These are phyloP conservation scores for Histomonas meleagridis DNA, from an alignment of 208 protist species.

Conservation along the genomic window DNA sequence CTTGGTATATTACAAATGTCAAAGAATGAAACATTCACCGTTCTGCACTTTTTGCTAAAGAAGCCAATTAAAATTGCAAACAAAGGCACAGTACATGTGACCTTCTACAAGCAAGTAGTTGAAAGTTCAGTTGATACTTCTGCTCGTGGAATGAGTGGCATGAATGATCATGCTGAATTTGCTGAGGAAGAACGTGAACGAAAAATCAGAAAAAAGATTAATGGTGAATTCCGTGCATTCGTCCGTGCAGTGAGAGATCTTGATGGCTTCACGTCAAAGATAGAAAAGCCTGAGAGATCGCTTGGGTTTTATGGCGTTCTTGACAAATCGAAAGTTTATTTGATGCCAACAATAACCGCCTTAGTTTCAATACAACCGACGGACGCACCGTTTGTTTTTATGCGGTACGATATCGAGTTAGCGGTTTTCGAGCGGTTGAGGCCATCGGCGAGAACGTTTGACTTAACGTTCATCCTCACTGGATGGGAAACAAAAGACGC, in stretches of 20 bases:
- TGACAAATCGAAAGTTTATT: background rate
- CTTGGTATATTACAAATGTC: background rate
- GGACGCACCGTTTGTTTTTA: background rate
- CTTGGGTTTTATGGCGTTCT: background rate
- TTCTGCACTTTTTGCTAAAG: background rate
- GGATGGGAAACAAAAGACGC: background rate
- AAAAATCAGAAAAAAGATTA: background rate
- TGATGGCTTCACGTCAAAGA: no score
- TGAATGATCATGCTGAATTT: constrained; percentile 22
- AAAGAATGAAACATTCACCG: background rate
- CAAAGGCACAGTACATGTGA: background rate
- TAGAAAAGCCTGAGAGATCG: background rate
- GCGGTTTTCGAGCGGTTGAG: background rate
- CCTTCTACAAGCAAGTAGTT: background rate
- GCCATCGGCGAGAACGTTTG: background rate
- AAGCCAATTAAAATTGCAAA: background rate
- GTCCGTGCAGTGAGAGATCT: background rate
- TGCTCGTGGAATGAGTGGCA: background rate
- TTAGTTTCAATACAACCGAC: background rate
- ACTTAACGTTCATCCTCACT: background rate
- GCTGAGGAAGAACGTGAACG: background rate
- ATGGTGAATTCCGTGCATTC: background rate
- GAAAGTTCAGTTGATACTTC: background rate
- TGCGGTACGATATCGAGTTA: background rate
- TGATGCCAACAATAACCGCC: background rate